Conservation (phyloP, 257 asterid species). For the Solanum neorickii region DNA sequence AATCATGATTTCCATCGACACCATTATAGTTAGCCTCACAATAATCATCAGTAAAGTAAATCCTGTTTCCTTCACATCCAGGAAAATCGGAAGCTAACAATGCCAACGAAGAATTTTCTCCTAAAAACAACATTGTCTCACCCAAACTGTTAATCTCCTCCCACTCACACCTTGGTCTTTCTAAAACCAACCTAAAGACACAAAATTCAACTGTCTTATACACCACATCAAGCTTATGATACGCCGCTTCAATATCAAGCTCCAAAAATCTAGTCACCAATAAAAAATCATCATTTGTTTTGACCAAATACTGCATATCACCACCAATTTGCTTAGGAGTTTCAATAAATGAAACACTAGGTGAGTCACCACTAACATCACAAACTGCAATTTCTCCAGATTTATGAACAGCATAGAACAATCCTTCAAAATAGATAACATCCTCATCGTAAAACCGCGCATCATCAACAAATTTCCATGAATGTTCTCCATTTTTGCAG, state of each 20-base stretch:
- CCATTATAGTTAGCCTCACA: constrained; percentile 39
- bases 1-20: constrained; percentile 47
- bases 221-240: constrained; percentile 10
- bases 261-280: constrained; percentile 47
- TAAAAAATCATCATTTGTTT: constrained; percentile 49
- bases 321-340: constrained; percentile 28
- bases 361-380: constrained; percentile 24
- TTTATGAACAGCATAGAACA: constrained; percentile 43
- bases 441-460: constrained; percentile 47
- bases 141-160: constrained; percentile 35
- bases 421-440: constrained; percentile 34
- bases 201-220: constrained; percentile 47
- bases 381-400: constrained; percentile 43
- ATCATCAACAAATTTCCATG: constrained; percentile 41
- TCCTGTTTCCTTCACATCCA: constrained; percentile 53
- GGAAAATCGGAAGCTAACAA: constrained; percentile 40
- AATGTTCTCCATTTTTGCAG: constrained; percentile 30
- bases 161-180: constrained; percentile 56
- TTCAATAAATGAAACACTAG: constrained; percentile 23
- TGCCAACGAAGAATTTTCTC: constrained; percentile 60
- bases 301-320: constrained; percentile 67
- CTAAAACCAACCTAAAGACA: constrained; percentile 38
- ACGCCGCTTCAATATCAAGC: constrained; percentile 30
- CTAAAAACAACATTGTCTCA: constrained; percentile 49
- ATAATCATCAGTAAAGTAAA: constrained; percentile 67